These are phyloP conservation scores for Puccinia triticina DNA, from an alignment of 1,284 basidiomycete species.

Conservation along the genomic window DNA sequence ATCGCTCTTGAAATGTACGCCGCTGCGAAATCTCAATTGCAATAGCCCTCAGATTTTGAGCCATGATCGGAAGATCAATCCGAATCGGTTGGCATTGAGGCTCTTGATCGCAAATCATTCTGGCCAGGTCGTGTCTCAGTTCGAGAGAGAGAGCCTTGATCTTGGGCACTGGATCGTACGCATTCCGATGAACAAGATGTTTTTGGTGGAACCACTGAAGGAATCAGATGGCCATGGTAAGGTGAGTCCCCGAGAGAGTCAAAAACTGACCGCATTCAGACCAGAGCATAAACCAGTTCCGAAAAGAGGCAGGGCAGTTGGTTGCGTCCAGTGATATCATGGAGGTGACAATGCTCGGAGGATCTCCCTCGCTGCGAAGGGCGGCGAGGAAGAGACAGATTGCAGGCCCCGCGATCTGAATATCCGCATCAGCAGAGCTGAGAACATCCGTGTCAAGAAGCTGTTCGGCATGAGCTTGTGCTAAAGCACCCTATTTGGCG, in stretches of 20 bases:
- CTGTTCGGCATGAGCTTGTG: constrained; percentile 43
- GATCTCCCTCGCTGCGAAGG: constrained; percentile 26
- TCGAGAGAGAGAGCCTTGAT: constrained; percentile 34
- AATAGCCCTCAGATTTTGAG: constrained; percentile 42
- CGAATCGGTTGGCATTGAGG: constrained; percentile 40
- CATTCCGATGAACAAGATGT: neutral
- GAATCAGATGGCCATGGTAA: neutral
- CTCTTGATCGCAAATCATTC: constrained; percentile 47
- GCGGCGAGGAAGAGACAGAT: constrained; percentile 46
- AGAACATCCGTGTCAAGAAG: constrained; percentile 31
- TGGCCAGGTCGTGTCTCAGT: constrained; percentile 36
- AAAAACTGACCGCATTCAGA: constrained; percentile 32
- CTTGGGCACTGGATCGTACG: neutral
- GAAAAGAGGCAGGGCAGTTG: constrained; percentile 47
- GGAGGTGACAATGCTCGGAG: constrained; percentile 31
- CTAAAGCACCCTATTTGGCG: constrained; percentile 39
- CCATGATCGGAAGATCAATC: constrained; percentile 37
- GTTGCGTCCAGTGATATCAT: constrained; percentile 23
- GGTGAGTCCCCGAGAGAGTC: neutral
- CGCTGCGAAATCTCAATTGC: constrained; percentile 49
- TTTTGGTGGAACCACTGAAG: neutral
- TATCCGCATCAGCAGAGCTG: constrained; percentile 35
- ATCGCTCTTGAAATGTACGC: constrained; percentile 49
- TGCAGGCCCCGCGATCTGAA: constrained; percentile 37
- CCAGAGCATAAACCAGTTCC: constrained; percentile 45